A percentile compares a stretch with the other conserved stretches of the same genome.
Conservation (phyloP, 2,329 filamentous ascomycete genomes). For the Amauroascus niger region DNA sequence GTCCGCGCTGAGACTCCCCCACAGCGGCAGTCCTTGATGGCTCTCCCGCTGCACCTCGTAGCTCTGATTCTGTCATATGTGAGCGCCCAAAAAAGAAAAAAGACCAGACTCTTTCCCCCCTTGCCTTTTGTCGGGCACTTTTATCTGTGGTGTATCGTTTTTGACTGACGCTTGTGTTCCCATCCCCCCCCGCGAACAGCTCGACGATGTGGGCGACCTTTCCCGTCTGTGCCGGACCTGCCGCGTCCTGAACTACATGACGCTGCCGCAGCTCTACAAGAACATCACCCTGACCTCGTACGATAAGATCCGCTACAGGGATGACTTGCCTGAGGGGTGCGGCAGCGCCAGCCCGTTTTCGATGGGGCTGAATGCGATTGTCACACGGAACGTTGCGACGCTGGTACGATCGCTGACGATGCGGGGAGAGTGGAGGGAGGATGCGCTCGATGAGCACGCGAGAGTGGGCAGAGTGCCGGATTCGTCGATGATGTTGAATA, state of each 20-base stretch:
- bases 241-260: conserved; percentile 55
- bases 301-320: conserved; percentile 48
- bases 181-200: conserved; percentile 34
- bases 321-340: conserved; percentile 50
- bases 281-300: conserved; percentile 49
- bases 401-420: conserved; percentile 47
- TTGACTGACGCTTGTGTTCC: conserved; percentile 4
- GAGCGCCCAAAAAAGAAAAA: conserved; percentile 26
- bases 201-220: conserved; percentile 50
- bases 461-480: conserved; percentile 52
- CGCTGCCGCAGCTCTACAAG: conserved; percentile 51
- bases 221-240: conserved; percentile 52
- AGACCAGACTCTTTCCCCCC: background rate
- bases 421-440: conserved; percentile 49
- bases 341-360: conserved; percentile 55
- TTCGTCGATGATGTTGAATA: conserved; percentile 54
- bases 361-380: conserved; percentile 54
- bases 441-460: conserved; percentile 49
- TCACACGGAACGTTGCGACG: conserved; percentile 45
- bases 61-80: conserved; percentile 49
- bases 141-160: too few species aligned
- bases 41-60: conserved; percentile 50
- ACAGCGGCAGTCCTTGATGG: conserved; percentile 26
- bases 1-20: conserved; percentile 8
- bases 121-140: background rate